Base-by-base conservation (phyloP, 192 early-diverging fungal species). In the Podochytrium sp. region DNA sequence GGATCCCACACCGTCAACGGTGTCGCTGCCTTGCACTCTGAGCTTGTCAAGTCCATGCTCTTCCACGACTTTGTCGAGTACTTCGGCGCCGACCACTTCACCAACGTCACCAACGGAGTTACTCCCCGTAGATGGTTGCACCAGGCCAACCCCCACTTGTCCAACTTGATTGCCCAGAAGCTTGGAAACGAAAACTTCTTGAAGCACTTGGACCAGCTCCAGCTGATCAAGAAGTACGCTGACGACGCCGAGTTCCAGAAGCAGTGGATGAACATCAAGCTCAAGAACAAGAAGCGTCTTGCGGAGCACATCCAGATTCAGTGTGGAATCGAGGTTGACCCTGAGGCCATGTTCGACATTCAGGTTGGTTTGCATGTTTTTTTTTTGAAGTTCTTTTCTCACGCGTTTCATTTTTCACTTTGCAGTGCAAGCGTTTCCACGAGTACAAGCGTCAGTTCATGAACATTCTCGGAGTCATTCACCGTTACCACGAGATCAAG, bases 381-480 rank as follows among this genome's bases (percentile, higher is more conserved):
- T 76, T 1, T 23, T 80, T 34, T 62, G 1, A 33, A 4, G 7
- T 16, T 76, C 14, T 35, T 25, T n/a, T 12, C 58, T 27, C 41
- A 77, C 23, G 66, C 23, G 33, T 33, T 34, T 23, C 12, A 2
- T 35, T 63, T 0, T 50, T 38, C 38, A 37, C 23, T 29, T 18
- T 78, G 4, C 73, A 86, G 83, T 95, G 95, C 78, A 99, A 97
- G 86, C 93, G 97, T 83, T 92, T 98, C 74, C 97, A 99, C 81
- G 97, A 98, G 85, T 99, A 98, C 85, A 98, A 99, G 87, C 92
- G 97, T 71, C 97, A 99, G 88, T 95, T 95, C 80, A 94, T 99
- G 93, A 99, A 99, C 83, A 97, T 99, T 69, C 80, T 98, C 25
- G 84, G 87, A 60, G 96, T 98, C 42, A 98, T 99, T 78, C 88